phyloP scores from a whole-genome alignment of 2,329 filamentous ascomycete genomes.

The Cladosporium phlei region DNA sequence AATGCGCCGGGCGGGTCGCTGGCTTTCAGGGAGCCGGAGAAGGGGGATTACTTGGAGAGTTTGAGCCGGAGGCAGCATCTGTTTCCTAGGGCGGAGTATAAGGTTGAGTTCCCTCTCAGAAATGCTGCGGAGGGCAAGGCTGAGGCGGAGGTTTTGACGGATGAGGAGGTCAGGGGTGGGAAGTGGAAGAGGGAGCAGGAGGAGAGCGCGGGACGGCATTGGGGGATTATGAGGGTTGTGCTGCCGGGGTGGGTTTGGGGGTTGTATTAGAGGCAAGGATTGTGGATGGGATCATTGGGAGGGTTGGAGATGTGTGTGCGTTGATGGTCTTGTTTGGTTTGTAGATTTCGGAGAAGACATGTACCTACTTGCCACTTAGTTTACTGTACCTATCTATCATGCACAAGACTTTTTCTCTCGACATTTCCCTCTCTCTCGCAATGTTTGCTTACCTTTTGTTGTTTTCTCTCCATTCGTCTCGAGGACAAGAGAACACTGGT shows the following conservation, averaged over 20 bases:
- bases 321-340: too few species aligned
- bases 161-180: slow-evolving; percentile 60
- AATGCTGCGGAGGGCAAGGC: slow-evolving; percentile 24
- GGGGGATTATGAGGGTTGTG: slow-evolving; percentile 84
- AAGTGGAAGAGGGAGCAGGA: slow-evolving; percentile 68
- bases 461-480: too few species aligned
- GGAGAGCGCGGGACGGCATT: slow-evolving; percentile 76
- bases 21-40: slow-evolving; percentile 61
- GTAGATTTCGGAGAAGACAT: too few species aligned
- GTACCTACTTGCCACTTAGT: too few species aligned
- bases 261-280: slow-evolving; percentile 67
- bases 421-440: too few species aligned
- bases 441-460: too few species aligned
- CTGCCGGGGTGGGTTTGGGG: slow-evolving; percentile 78
- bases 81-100: slow-evolving; percentile 66
- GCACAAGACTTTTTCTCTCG: too few species aligned
- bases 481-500: too few species aligned
- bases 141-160: slow-evolving; percentile 52
- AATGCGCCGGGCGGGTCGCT: slow-evolving; percentile 47
- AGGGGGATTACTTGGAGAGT: slow-evolving; percentile 68
- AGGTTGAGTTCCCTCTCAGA: slow-evolving; percentile 38
- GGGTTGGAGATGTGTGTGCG: too few species aligned
- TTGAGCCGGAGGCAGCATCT: slow-evolving; percentile 66
- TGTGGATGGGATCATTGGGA: too few species aligned
- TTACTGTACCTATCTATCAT: too few species aligned